These are phyloP conservation scores for Fremontodendron californicum DNA, from an alignment of 345 rosid genomes.

Conservation along the genomic window DNA sequence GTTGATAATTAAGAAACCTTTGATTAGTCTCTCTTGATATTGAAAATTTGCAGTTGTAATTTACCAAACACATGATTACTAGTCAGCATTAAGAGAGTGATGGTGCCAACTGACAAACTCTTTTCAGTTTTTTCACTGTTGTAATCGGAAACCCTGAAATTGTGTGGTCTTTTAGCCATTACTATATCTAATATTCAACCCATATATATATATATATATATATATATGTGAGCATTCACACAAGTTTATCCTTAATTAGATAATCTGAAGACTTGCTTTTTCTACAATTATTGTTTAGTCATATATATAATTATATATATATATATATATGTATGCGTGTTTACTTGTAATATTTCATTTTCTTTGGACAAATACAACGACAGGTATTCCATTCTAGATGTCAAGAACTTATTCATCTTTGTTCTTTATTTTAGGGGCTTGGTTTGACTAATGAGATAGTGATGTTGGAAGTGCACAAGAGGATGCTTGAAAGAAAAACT, in stretches of 20 bases:
- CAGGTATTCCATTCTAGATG: background rate
- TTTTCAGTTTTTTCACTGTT: background rate
- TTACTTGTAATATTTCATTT: background rate
- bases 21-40: no score
- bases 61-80: background rate
- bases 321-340: no score
- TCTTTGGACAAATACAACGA: background rate
- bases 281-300: background rate
- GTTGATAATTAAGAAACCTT: no score
- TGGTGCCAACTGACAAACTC: background rate
- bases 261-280: background rate
- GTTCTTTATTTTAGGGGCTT: slow-evolving; percentile 26
- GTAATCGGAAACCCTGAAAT: background rate
- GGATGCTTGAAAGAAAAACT: slow-evolving; percentile 31
- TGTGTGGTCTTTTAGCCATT: background rate
- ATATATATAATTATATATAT: no score
- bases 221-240: no score
- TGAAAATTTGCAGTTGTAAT: no score
- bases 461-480: slow-evolving; percentile 45
- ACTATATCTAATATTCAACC: background rate
- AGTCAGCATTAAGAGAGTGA: background rate
- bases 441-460: slow-evolving; percentile 36
- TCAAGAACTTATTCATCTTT: background rate
- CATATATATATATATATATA: no score
- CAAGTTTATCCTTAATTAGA: background rate